phyloP scores from a whole-genome alignment of 352 stramenopile species.

The Pythium aphanidermatum region DNA sequence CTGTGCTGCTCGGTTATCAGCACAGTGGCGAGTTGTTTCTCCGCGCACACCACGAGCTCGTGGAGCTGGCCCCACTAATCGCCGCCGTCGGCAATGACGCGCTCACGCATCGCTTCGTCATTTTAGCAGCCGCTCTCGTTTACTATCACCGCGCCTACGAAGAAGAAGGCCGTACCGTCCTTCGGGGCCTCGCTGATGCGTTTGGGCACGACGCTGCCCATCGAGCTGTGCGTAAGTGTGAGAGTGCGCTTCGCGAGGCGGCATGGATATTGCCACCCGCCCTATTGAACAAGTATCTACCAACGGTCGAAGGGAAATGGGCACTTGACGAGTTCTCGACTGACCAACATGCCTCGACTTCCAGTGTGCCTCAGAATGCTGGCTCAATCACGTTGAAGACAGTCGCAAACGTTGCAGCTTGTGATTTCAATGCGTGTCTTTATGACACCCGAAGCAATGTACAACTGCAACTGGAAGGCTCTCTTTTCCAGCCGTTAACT shows the following conservation, averaged over 20 bases:
- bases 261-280: constrained; percentile 56
- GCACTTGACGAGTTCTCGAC: constrained; percentile 60
- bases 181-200: constrained; percentile 27
- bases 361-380: constrained; percentile 38
- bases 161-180: constrained; percentile 36
- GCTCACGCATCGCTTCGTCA: constrained; percentile 21
- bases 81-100: constrained; percentile 21
- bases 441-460: constrained; percentile 30
- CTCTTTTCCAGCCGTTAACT: constrained; percentile 31
- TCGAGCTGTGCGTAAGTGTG: constrained; percentile 10
- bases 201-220: constrained; percentile 31
- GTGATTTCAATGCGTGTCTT: constrained; percentile 60
- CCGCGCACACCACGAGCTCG: constrained; percentile 34
- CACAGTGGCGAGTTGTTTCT: constrained; percentile 58
- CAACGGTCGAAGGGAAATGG: constrained; percentile 77
- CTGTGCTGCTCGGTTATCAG: constrained; percentile 73
- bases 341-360: constrained; percentile 42
- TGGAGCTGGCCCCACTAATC: constrained; percentile 35
- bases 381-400: constrained; percentile 64
- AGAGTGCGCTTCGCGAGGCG: constrained; percentile 31
- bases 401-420: constrained; percentile 45
- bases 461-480: constrained; percentile 54
- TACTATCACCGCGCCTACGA: constrained; percentile 71
- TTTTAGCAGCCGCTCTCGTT: constrained; percentile 40
- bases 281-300: constrained; percentile 36